These are phyloP conservation scores for Microbotryum lychnidis-dioicae DNA, from an alignment of 1,284 basidiomycete species.

Conservation along the genomic window DNA sequence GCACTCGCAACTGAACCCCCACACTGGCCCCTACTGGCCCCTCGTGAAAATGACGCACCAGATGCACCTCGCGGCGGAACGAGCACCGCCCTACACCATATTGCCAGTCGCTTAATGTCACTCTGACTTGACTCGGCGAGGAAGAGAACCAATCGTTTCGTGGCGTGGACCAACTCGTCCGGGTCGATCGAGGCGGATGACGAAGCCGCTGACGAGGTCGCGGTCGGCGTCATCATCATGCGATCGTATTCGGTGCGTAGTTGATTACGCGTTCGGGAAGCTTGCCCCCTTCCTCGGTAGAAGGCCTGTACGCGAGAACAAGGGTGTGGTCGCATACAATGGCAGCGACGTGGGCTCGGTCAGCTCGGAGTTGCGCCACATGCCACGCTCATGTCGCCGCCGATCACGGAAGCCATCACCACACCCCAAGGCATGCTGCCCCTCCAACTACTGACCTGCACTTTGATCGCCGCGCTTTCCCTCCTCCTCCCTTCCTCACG, in stretches of 20 bases:
- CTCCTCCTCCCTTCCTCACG: conserved; percentile 51
- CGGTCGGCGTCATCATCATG: conserved; percentile 30
- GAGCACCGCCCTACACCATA: conserved; percentile 49
- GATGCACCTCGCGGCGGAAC: neutral
- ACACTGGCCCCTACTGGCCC: conserved; percentile 35
- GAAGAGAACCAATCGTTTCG: conserved; percentile 23
- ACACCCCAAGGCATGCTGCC: neutral
- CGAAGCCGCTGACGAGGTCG: neutral
- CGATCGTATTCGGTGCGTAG: conserved; percentile 47
- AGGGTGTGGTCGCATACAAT: neutral
- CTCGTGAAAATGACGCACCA: neutral
- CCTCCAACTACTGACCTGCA: conserved; percentile 58
- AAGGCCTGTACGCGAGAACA: conserved; percentile 21
- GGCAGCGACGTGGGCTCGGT: neutral
- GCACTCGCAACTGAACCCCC: conserved; percentile 44
- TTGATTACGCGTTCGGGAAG: conserved; percentile 42
- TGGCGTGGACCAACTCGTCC: conserved; percentile 14
- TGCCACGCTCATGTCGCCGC: neutral
- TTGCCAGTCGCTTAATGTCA: conserved; percentile 41
- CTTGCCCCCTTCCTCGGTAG: conserved; percentile 45
- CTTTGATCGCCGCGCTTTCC: conserved; percentile 51
- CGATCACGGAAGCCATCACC: neutral
- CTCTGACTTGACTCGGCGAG: conserved; percentile 17
- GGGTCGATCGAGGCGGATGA: neutral
- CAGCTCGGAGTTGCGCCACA: neutral